phyloP scores from a whole-genome alignment of 2,329 filamentous ascomycete genomes.

The Fusarium agapanthi region DNA sequence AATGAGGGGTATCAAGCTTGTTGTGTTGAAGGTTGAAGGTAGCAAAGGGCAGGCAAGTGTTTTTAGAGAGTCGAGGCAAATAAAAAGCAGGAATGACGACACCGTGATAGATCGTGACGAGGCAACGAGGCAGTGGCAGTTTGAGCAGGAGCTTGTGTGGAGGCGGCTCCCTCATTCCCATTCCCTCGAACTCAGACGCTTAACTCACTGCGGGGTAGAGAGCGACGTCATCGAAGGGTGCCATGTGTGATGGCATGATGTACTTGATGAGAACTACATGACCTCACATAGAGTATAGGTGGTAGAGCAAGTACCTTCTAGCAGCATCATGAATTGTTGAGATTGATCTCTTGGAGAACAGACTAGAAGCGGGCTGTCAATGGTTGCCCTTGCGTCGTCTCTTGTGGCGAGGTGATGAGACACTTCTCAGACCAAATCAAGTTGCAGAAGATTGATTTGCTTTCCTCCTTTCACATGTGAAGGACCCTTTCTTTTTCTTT shows the following conservation, averaged over 20 bases:
- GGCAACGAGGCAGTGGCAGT: conserved; percentile 27
- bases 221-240: conserved; percentile 42
- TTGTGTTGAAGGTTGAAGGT: background rate
- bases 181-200: background rate
- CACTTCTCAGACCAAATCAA: conserved; percentile 29
- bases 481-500: conserved; percentile 22
- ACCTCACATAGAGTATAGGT: rapidly evolving
- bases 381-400: conserved; percentile 27
- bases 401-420: conserved; percentile 30
- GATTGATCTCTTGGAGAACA: conserved; percentile 11
- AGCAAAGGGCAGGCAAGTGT: background rate
- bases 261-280: conserved; percentile 21
- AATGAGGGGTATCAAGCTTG: conserved; percentile 30
- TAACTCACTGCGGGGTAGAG: conserved; percentile 38
- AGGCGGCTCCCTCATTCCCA: background rate
- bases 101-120: conserved; percentile 31
- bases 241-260: conserved; percentile 33
- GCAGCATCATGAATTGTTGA: background rate
- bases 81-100: conserved; percentile 32
- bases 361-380: conserved; percentile 25
- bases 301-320: conserved; percentile 6
- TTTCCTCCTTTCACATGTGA: conserved; percentile 23
- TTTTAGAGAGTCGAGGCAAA: conserved; percentile 25
- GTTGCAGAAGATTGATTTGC: conserved; percentile 14
- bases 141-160: conserved; percentile 15